These are phyloP conservation scores for Cercospora zeina DNA, from an alignment of 2,329 filamentous ascomycete genomes.

Conservation along the genomic window DNA sequence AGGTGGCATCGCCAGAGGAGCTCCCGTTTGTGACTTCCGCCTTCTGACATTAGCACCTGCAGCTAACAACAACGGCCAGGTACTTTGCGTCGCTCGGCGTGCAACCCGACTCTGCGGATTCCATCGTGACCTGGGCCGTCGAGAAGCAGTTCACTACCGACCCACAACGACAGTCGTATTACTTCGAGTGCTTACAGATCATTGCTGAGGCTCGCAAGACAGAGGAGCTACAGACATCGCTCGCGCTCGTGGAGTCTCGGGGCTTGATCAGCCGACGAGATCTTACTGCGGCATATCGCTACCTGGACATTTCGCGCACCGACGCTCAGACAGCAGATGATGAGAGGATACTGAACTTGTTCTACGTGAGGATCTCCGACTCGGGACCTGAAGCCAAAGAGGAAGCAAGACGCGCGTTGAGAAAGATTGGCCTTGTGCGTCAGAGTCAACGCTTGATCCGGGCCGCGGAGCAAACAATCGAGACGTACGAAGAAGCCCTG, in stretches of 20 bases:
- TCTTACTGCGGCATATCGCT: slow-evolving; percentile 58
- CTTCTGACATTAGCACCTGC: neutral
- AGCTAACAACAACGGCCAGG: slow-evolving; percentile 25
- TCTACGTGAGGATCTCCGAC: slow-evolving; percentile 60
- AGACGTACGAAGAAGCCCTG: slow-evolving; percentile 65
- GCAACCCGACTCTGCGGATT: slow-evolving; percentile 62
- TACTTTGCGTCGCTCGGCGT: slow-evolving; percentile 62
- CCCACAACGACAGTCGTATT: slow-evolving; percentile 57
- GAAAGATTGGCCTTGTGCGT: slow-evolving; percentile 60
- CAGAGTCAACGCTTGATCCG: slow-evolving; percentile 59
- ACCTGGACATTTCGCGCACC: slow-evolving; percentile 55
- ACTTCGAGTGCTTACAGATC: slow-evolving; percentile 64
- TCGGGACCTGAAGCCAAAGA: slow-evolving; percentile 55
- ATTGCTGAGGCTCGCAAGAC: slow-evolving; percentile 59
- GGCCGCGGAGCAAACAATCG: slow-evolving; percentile 58
- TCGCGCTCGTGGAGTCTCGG: slow-evolving; percentile 59
- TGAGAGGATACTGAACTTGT: slow-evolving; percentile 62
- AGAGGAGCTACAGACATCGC: slow-evolving; percentile 58
- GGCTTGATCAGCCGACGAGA: slow-evolving; percentile 60
- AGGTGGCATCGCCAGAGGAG: slow-evolving; percentile 28
- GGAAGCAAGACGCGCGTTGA: slow-evolving; percentile 58
- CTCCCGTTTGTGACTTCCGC: slow-evolving; percentile 27
- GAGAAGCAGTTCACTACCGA: slow-evolving; percentile 60
- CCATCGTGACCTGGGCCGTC: slow-evolving; percentile 63
- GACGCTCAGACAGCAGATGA: slow-evolving; percentile 53